Evolutionary conservation across 2,329 filamentous ascomycete genomes (phyloP), one percentile per base, ranked within the genome.

Genomic region (Tolypocladium pustulatum): DNA sequence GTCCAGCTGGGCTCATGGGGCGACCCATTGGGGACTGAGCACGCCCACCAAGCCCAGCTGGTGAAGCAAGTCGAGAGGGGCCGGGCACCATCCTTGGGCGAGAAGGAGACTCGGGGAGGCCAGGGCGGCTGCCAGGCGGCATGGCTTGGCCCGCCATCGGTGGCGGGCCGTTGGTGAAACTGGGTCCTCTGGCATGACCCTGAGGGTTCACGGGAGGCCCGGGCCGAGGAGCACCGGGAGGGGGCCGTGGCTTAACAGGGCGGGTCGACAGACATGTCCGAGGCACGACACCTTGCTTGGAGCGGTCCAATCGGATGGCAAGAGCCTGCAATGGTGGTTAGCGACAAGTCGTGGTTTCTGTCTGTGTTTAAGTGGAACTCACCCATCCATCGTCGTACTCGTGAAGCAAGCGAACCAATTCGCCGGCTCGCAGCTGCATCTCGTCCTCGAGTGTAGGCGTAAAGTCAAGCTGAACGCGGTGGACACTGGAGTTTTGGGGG

Each of bases 341-440:
- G 49, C n/a, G 27, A 22, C 25, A 17, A 6, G 10, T 7, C 7
- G 32, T 13, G 7, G 9, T 3, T 30, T 22, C 15, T 20, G 13
- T 25, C 10, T 20, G 20, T 34, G 36, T n/a, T 32, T n/a, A 22
- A 1, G 10, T 15, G n/a, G 34, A 25, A 81, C 89, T 82, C 82
- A 93, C 90, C 94, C 94, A 99, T 67, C 94, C 94, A 75, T 99
- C 94, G 70, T 99, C 94, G 68, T 97, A 99, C 74, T 96, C 92
- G 69, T 97, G 93, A 57, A 97, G 79, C 63, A 99, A 78, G 63
- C 93, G 84, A 56, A 97, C 90, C 55, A 99, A 80, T 62, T 95
- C 87, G 57, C 94, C 94, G 59, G 87, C 84, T 62, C 79, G 82
- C 52, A 99, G 81, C 62, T 85, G 89, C 68, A 99, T 79, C 74